These are phyloP conservation scores for Xylona heveae DNA, from an alignment of 495 filamentous ascomycete genomes.

Conservation along the genomic window DNA sequence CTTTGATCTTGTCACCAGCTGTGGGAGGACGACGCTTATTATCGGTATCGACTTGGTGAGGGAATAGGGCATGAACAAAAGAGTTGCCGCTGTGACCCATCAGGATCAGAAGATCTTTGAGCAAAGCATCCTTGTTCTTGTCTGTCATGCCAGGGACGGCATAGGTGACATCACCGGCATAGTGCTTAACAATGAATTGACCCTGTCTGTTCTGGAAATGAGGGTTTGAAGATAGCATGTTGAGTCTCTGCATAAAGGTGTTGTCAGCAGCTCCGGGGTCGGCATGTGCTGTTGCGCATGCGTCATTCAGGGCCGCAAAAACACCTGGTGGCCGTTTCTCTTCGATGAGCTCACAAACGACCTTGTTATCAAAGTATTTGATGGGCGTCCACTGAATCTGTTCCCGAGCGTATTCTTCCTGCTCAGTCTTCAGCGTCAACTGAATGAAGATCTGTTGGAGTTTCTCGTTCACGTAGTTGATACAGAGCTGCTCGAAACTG, in stretches of 20 bases:
- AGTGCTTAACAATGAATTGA: conserved; percentile 97
- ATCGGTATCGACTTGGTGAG: conserved; percentile 84
- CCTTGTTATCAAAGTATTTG: conserved; percentile 98
- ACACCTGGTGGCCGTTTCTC: conserved; percentile 80
- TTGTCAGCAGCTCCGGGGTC: conserved; percentile 86
- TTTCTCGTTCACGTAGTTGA: conserved; percentile 99
- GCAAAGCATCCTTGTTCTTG: conserved; percentile 95
- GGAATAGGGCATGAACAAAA: conserved; percentile 78
- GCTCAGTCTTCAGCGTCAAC: conserved; percentile 86
- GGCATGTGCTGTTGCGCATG: conserved; percentile 89
- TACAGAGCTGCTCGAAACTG: conserved; percentile 97
- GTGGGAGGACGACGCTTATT: conserved; percentile 87
- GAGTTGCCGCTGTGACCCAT: conserved; percentile 63
- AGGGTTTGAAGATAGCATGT: conserved; percentile 65
- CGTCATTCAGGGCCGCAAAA: conserved; percentile 92
- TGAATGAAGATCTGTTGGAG: conserved; percentile 99
- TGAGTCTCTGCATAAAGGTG: conserved; percentile 83
- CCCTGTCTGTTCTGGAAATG: conserved; percentile 87
- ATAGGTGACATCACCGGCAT: conserved; percentile 94
- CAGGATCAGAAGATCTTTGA: conserved; percentile 85
- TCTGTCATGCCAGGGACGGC: conserved; percentile 94
- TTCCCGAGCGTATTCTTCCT: conserved; percentile 93
- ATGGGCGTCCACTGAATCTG: conserved; percentile 98
- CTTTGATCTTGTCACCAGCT: conserved; percentile 91
- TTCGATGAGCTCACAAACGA: conserved; percentile 95